Evolutionary conservation across 352 stramenopile genomes (phyloP).

Genomic region (Phytophthora foliorum): DNA sequence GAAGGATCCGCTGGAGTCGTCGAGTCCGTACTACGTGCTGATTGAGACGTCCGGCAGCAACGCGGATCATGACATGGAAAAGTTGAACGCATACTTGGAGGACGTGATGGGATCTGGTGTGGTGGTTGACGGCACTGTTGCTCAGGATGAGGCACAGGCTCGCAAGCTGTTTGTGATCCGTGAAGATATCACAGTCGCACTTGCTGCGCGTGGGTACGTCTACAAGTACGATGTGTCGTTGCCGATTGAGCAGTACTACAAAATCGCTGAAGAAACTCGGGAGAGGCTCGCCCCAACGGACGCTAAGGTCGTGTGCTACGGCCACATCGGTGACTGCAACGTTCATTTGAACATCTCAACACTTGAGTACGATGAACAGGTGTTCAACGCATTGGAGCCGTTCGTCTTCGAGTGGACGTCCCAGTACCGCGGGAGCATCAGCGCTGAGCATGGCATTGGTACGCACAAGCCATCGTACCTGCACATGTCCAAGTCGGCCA

Average conservation of each 20-base stretch:
- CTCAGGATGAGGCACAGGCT: constrained; percentile 93
- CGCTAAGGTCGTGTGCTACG: constrained; percentile 89
- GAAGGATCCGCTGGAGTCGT: constrained; percentile 72
- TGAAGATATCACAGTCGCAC: constrained; percentile 93
- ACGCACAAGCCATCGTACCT: constrained; percentile 94
- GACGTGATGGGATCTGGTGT: constrained; percentile 71
- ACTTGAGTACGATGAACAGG: constrained; percentile 67
- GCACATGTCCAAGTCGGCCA: constrained; percentile 83
- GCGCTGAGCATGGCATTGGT: constrained; percentile 97
- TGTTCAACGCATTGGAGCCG: constrained; percentile 74
- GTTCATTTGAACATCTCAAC: constrained; percentile 97
- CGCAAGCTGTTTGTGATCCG: constrained; percentile 94
- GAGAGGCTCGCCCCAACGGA: constrained; percentile 53
- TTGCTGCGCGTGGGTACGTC: constrained; percentile 66
- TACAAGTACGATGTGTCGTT: constrained; percentile 94
- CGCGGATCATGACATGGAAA: constrained; percentile 92
- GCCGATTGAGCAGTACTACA: constrained; percentile 93
- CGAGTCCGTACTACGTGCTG: constrained; percentile 94
- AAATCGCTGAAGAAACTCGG: constrained; percentile 88
- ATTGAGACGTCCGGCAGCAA: constrained; percentile 97
- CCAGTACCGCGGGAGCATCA: constrained; percentile 95
- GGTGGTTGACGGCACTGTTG: constrained; percentile 93
- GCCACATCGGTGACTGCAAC: constrained; percentile 97
- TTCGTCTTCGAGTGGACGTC: constrained; percentile 89
- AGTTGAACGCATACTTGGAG: constrained; percentile 89